Percentiles rank a stretch among this genome's conserved stretches.
These are phyloP conservation scores for Fusarium heterosporum DNA, from an alignment of 2,329 filamentous ascomycete genomes.

Conservation along the genomic window DNA sequence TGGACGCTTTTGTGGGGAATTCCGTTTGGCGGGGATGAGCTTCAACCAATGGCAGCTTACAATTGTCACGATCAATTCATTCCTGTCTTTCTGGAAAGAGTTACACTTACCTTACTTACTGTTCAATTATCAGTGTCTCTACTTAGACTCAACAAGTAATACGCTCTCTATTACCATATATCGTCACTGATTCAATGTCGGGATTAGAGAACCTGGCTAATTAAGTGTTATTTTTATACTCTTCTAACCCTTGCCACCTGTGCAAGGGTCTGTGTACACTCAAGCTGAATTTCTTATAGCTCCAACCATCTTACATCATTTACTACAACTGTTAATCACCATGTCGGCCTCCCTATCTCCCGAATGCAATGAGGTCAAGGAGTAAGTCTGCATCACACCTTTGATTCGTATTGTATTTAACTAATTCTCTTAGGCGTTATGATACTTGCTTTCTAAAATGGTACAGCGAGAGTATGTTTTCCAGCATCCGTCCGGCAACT, in stretches of 20 bases:
- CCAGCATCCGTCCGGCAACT: slow-evolving; percentile 15
- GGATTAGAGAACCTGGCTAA: no score
- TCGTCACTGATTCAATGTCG: no score
- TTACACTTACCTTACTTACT: not conserved
- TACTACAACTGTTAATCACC: slow-evolving; percentile 24
- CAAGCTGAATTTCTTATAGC: slow-evolving; percentile 26
- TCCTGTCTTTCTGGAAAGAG: not conserved
- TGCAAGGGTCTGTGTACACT: slow-evolving; percentile 5
- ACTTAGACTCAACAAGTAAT: not conserved
- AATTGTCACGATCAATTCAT: slow-evolving; percentile 1
- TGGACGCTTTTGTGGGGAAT: slow-evolving; percentile 27
- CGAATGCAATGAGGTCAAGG: slow-evolving; percentile 95
- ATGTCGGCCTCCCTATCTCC: slow-evolving; percentile 97
- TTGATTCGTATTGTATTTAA: not conserved
- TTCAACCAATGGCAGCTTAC: slow-evolving; percentile 36
- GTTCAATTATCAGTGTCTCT: not conserved
- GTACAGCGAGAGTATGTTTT: slow-evolving; percentile 92
- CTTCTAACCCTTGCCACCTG: no score
- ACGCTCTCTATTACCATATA: no score
- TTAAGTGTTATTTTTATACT: no score
- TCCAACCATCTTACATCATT: slow-evolving; percentile 37
- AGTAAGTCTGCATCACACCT: slow-evolving; percentile 67
- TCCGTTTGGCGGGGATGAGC: slow-evolving; percentile 30
- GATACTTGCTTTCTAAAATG: slow-evolving; percentile 98
- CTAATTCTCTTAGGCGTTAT: slow-evolving; percentile 74